phyloP scores from a whole-genome alignment of 306 rosid species.

The Styphnolobium japonicum region DNA sequence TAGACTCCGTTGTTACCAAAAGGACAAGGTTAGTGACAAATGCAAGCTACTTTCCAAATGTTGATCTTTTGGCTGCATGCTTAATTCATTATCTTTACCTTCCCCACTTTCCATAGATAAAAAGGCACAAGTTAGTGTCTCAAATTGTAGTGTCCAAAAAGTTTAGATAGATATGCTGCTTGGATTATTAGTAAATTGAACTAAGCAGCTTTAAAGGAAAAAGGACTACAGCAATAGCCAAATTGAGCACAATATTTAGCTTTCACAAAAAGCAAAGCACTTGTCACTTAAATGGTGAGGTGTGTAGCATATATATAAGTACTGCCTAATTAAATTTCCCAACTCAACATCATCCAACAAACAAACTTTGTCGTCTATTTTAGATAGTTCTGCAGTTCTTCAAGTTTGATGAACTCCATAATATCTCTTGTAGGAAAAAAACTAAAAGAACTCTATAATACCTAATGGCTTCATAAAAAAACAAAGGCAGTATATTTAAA shows the following conservation, averaged over 20 bases:
- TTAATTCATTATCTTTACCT: background rate
- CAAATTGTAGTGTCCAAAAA: conserved; percentile 9
- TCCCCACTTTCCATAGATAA: background rate
- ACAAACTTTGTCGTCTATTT: conserved; percentile 20
- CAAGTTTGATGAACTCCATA: background rate
- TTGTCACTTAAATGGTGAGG: background rate
- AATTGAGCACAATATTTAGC: background rate
- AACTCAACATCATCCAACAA: conserved; percentile 8
- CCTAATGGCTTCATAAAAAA: background rate
- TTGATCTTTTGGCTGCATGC: conserved; percentile 15
- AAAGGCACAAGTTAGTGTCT: background rate
- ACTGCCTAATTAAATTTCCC: background rate
- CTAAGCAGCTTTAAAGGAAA: conserved; percentile 25
- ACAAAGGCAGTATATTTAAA: background rate
- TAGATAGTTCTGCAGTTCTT: conserved; percentile 21
- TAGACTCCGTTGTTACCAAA: conserved; percentile 46
- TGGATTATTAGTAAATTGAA: conserved; percentile 18
- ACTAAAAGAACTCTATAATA: too few relatives aligned
- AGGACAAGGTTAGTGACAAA: conserved; percentile 54
- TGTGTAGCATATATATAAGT: conserved; percentile 1
- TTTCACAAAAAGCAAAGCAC: conserved; percentile 14
- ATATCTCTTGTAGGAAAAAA: background rate
- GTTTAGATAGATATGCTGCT: background rate
- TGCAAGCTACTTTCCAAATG: background rate
- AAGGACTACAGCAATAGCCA: background rate